Evolutionary conservation across 805 yeast species (phyloP), one percentile per base, ranked within the genome.

Genomic region (Yamadazyma olivae): DNA sequence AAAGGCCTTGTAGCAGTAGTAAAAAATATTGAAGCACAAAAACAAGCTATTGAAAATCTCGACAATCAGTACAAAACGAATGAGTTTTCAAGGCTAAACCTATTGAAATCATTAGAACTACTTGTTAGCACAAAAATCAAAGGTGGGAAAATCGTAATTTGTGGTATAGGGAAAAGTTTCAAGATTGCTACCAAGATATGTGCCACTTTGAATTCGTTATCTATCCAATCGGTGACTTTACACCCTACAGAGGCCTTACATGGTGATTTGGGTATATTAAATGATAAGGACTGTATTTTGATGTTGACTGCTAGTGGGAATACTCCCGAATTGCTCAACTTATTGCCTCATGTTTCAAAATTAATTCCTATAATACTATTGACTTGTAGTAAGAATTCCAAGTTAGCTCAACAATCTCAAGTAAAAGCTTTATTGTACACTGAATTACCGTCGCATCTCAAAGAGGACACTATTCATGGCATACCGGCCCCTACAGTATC

Each of bases 181-280:
- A 86, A 86, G 57, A 83, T 88, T 22, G 95, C 88, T 10, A 67
- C 74, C 38, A 88, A 88, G 58, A 63, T 82, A 10, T 86, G 77
- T 35, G 95, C 96, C 7, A 88, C 95, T 4, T 64, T 88, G 57
- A 85, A 83, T 52, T 86, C 95, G 0, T 66, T 89, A 39, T 80
- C 89, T 20, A 71, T 88, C 34, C 79, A 77, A 34, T 70, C 95
- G 0, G 74, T 78, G 0, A 48, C 74, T 1, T 61, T 88, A 36
- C 96, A 88, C 53, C 95, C 96, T 0, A 64, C 85, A 3, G 96
- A 88, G 42, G 96, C 96, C 0, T 63, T 89, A 14, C 96, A 88
- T 55, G 96, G 96, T 5, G 96, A 88, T 56, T 69, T 88, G 48
- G 96, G 96, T 2, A 59, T 81, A 25, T 60, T 89, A 6, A 59